Base-by-base conservation (phyloP, 371 early-diverging fungal species). In the Funneliformis caledonium region DNA sequence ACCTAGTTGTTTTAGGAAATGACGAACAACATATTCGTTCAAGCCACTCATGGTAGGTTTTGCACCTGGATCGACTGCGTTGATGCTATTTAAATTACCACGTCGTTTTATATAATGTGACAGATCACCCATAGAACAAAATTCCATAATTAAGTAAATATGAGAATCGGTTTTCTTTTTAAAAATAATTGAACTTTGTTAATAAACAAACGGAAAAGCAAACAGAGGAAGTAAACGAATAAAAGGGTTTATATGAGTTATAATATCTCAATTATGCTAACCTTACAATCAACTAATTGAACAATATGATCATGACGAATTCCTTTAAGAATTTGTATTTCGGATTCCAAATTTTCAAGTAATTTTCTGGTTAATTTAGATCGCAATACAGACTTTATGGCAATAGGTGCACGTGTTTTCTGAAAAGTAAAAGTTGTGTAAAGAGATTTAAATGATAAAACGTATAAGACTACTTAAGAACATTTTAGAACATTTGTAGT, bases 101-200 rank as follows among this genome's bases (percentile, higher is more conserved):
- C 87, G 85, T 77, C 89, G 84, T 81, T 95, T 95, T 83, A 98
- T 96, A 85, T 92, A 97, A 72, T 91, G 88, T 22, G 97, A 94
- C 12, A 98, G 88, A 83, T 98, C 98, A 65, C 98, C 98, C 83
- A 96, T 82, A 11, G 94, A 88, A 84, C 98, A 98, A 82, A 92
- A 97, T 82, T 98, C 98, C 98, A 98, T 97, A 16, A 98, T 89
- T 52, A 98, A 88, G 84, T 95, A 94, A 64, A 97, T 97, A 82
- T 97, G 94, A 68, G 90, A 89, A 59, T 94, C 94, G 2, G 95
- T 94, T 91, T 96, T 96, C 94, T 94, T 80, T 37, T 56, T 19
- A 56, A 56, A 37, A 37, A 3, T 2, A 56, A 56, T 56, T 56
- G 56, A 7, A 37, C 37, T 56, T 56, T 56, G 56, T 56, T 56